phyloP scores from a whole-genome alignment of 2,329 filamentous ascomycete genomes.

The Monosporascus ibericus region DNA sequence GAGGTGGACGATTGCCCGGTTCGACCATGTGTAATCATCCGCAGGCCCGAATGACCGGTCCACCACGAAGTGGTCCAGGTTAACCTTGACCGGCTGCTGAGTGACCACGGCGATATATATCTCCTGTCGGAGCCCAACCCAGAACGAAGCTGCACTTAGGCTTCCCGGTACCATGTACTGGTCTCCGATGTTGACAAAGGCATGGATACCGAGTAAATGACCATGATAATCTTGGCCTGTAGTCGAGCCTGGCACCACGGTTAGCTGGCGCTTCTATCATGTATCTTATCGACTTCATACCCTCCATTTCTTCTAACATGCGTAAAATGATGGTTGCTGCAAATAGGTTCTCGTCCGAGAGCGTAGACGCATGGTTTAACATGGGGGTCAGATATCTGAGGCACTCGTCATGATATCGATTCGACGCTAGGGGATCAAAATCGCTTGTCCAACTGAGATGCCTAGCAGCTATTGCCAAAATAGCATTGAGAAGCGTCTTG shows the following conservation, averaged over 20 bases:
- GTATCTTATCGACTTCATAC: constrained; percentile 13
- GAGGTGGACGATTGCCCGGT: constrained; percentile 55
- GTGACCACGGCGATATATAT: constrained; percentile 50
- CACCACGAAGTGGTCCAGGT: constrained; percentile 42
- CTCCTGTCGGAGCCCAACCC: constrained; percentile 52
- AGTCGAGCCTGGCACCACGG: constrained; percentile 28
- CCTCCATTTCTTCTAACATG: constrained; percentile 42
- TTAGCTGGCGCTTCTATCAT: constrained; percentile 19
- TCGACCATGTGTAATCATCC: constrained; percentile 52
- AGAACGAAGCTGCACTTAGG: constrained; percentile 49
- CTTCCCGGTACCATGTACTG: constrained; percentile 33
- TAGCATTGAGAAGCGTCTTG: constrained; percentile 49
- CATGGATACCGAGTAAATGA: constrained; percentile 39
- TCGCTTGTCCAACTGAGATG: constrained; percentile 44
- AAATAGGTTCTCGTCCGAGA: constrained; percentile 46
- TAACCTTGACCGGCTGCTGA: constrained; percentile 40
- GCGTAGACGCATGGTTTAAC: constrained; percentile 31
- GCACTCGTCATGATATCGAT: constrained; percentile 48
- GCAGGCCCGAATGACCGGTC: constrained; percentile 42
- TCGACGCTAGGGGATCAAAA: constrained; percentile 43
- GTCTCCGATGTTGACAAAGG: constrained; percentile 37
- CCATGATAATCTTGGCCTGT: constrained; percentile 40
- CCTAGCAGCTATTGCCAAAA: constrained; percentile 49
- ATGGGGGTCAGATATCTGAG: constrained; percentile 43
- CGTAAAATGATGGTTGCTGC: constrained; percentile 46